Evolutionary conservation across 2,329 filamentous ascomycete species (phyloP), one percentile per base, ranked within the genome.

Genomic region (Thielaviopsis ethacetica): DNA sequence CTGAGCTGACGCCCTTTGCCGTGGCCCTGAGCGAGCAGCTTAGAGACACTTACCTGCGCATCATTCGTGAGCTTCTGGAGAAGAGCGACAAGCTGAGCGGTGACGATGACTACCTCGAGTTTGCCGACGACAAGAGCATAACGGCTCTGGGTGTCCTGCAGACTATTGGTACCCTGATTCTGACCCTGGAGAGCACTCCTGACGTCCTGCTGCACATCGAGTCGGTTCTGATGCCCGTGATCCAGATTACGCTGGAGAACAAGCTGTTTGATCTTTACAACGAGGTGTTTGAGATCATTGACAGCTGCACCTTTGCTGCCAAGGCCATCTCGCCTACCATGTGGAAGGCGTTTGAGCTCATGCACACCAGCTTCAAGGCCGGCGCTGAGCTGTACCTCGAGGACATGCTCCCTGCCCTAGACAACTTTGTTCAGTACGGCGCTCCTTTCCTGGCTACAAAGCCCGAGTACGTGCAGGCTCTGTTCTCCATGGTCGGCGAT

Each of bases 231-330:
- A 96, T 97, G 88, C 93, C 93, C 2, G 91, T 98, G 50, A 95
- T 98, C 67, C 88, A 86, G 63, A 88, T 97, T 56, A 98, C 93
- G 0, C 78, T 98, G 22, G 90, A 97, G 73, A 96, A 98, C 75
- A 97, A 96, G 73, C 83, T 98, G 41, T 97, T 95, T 68, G 86
- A 98, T 71, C 75, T 98, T 22, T 98, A 96, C 72, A 98, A 97
- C 69, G 93, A 98, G 70, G 83, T 97, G 5, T 98, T 98, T 65
- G 93, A 98, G 73, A 98, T 98, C 66, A 95, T 98, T 65, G 93
- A 98, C 71, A 96, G 90, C 77, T 98, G 93, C 77, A 98, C 93
- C 7, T 98, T 97, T 70, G 89, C 93, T 12, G 91, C 93, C 62
- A 98, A 97, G 77, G 81, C 82, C 61, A 97, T 98, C 65, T 96